phyloP scores from a whole-genome alignment of 352 stramenopile genomes.

The Phytophthora cryptogea region DNA sequence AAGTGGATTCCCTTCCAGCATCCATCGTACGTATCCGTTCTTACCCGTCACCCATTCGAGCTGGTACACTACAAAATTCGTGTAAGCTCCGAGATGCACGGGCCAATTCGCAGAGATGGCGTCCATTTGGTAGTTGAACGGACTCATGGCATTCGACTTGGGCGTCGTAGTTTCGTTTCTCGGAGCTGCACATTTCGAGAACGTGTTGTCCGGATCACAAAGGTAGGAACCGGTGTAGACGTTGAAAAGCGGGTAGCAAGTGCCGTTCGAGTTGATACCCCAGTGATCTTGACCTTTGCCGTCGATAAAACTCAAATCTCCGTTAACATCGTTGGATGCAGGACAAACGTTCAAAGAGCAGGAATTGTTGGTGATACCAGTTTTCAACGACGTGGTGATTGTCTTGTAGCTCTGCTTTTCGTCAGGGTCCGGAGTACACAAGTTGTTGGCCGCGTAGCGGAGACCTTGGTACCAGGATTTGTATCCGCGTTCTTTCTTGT shows the following conservation, averaged over 20 bases:
- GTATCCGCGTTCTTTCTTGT: conserved; percentile 41
- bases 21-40: conserved; percentile 50
- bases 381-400: conserved; percentile 34
- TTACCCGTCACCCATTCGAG: conserved; percentile 40
- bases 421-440: conserved; percentile 25
- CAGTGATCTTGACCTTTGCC: conserved; percentile 14
- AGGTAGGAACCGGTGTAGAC: conserved; percentile 21
- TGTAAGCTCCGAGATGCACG: conserved; percentile 66
- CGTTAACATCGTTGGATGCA: conserved; percentile 47
- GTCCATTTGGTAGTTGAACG: conserved; percentile 36
- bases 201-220: conserved; percentile 34
- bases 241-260: conserved; percentile 26
- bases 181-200: conserved; percentile 42
- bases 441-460: conserved; percentile 53
- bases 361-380: conserved; percentile 45
- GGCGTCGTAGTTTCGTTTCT: conserved; percentile 33
- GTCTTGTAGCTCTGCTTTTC: conserved; percentile 36
- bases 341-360: conserved; percentile 41
- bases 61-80: conserved; percentile 41
- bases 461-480: conserved; percentile 66
- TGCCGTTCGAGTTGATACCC: conserved; percentile 34
- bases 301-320: conserved; percentile 46
- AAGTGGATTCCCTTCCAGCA: conserved; percentile 76
- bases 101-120: conserved; percentile 72
- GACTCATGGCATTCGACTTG: conserved; percentile 58